phyloP scores from a whole-genome alignment of 345 rosid species.

The Balakata baccata region DNA sequence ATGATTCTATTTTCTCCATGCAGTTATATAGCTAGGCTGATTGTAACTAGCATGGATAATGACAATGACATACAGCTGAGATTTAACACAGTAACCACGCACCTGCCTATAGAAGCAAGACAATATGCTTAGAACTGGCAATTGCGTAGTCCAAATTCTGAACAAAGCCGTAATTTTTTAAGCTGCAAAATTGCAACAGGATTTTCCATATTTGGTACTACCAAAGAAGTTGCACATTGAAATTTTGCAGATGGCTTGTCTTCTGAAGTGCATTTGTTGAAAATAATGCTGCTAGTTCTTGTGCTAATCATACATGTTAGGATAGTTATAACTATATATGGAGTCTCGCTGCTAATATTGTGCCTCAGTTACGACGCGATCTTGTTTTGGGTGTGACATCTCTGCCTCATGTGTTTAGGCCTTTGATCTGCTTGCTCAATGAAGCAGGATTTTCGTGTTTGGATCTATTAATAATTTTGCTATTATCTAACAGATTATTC shows the following conservation, averaged over 20 bases:
- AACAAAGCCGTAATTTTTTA: too few relatives aligned
- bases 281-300: too few relatives aligned
- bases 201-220: neutral
- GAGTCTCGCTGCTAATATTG: neutral
- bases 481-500: slow-evolving; percentile 55
- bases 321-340: neutral
- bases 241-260: neutral
- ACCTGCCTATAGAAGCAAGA: neutral
- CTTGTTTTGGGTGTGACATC: neutral
- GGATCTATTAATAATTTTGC: slow-evolving; percentile 1
- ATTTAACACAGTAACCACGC: too few relatives aligned
- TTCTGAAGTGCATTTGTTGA: neutral
- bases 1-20: neutral
- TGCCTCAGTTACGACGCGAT: neutral
- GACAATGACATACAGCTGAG: neutral
- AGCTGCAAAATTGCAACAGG: neutral
- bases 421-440: slow-evolving; percentile 10
- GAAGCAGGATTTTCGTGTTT: neutral
- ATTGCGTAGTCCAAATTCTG: neutral
- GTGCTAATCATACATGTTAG: too few relatives aligned
- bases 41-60: too few relatives aligned
- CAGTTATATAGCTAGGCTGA: neutral
- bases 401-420: slow-evolving; percentile 1
- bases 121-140: neutral
- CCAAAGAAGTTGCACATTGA: neutral